Evolutionary conservation across 345 rosid species (phyloP).

Genomic region (Excoecaria agallocha): DNA sequence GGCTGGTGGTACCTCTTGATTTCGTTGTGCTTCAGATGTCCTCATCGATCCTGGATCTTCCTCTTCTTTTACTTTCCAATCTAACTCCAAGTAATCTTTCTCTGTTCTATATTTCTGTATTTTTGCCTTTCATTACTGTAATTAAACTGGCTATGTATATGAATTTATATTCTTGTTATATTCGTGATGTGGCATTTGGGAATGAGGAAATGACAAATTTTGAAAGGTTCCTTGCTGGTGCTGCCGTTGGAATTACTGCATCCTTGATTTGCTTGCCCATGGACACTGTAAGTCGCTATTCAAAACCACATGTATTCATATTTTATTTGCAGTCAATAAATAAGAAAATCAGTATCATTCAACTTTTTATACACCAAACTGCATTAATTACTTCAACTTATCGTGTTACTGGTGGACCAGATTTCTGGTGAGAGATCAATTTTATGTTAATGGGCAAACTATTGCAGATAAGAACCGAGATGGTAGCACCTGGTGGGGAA

Average conservation of each 20-base stretch:
- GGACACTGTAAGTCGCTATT: constrained; percentile 68
- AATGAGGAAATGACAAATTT: constrained; percentile 76
- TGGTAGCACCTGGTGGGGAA: constrained; percentile 96
- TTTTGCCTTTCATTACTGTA: no score
- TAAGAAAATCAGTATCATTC: background rate
- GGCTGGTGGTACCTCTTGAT: no score
- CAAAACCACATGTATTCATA: background rate
- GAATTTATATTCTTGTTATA: no score
- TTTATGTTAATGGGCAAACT: background rate
- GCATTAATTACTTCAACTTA: background rate
- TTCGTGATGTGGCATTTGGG: no score
- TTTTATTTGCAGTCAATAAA: background rate
- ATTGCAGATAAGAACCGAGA: constrained; percentile 69
- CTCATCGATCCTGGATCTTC: no score
- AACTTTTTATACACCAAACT: background rate
- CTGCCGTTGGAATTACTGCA: constrained; percentile 93
- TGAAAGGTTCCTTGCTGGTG: constrained; percentile 91
- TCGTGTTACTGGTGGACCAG: background rate
- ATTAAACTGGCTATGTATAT: no score
- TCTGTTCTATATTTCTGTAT: no score
- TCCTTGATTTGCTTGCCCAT: constrained; percentile 83
- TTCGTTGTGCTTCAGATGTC: no score
- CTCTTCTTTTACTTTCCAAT: no score
- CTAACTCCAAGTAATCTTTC: no score
- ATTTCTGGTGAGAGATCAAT: background rate